Percentiles rank a stretch among this genome's conserved stretches.
Evolutionary conservation across 2,329 filamentous ascomycete species (phyloP).

Genomic region (Aspergillus quadrilineatus): DNA sequence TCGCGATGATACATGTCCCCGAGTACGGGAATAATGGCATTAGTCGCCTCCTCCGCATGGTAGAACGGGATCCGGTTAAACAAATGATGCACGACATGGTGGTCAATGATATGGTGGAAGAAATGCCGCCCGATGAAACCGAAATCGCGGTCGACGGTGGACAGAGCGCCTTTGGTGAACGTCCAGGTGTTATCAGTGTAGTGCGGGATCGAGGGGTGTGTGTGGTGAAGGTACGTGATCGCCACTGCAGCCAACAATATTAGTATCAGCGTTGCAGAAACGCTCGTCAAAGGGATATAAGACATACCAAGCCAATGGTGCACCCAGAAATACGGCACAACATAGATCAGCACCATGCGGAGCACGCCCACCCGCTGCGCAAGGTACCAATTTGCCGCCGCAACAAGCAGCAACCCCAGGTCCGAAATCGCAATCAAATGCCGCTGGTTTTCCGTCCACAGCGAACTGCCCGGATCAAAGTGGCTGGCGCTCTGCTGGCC

Average conservation of each 20-base stretch:
- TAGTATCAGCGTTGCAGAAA: background rate
- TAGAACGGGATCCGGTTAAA: slow-evolving; percentile 64
- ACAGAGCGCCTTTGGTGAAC: slow-evolving; percentile 61
- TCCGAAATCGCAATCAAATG: slow-evolving; percentile 60
- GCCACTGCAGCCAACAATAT: slow-evolving; percentile 50
- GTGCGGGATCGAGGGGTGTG: slow-evolving; percentile 58
- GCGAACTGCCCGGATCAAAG: slow-evolving; percentile 61
- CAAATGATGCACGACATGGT: slow-evolving; percentile 63
- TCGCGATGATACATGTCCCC: slow-evolving; percentile 51
- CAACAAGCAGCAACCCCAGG: slow-evolving; percentile 57
- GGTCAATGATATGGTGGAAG: slow-evolving; percentile 66
- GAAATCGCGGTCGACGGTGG: slow-evolving; percentile 64
- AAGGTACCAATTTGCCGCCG: slow-evolving; percentile 53
- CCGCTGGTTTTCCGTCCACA: slow-evolving; percentile 60
- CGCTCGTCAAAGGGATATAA: background rate
- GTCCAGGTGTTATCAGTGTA: slow-evolving; percentile 61
- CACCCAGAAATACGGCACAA: slow-evolving; percentile 66
- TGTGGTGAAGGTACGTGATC: slow-evolving; percentile 75
- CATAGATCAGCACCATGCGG: slow-evolving; percentile 60
- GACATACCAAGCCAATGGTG: slow-evolving; percentile 67
- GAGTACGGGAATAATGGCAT: slow-evolving; percentile 57
- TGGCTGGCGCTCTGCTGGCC: slow-evolving; percentile 44
- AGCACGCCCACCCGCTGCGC: slow-evolving; percentile 53
- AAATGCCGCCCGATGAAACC: slow-evolving; percentile 65
- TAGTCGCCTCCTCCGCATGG: slow-evolving; percentile 59